phyloP scores from a whole-genome alignment of 257 asterid species.

The Rauvolfia tetraphylla region DNA sequence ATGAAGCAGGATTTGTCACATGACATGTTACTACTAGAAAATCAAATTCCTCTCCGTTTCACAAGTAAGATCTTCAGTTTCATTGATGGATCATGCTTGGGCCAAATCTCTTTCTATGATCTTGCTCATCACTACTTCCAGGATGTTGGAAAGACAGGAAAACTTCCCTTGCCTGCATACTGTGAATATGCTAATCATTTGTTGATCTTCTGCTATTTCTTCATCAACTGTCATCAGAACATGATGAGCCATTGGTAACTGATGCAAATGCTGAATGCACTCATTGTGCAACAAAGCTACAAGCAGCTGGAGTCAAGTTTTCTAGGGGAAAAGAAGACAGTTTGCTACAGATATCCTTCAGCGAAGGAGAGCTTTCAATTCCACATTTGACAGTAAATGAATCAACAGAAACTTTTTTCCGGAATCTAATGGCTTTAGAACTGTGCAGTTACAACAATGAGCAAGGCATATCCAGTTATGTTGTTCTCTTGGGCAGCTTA shows the following conservation, averaged over 20 bases:
- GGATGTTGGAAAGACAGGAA: constrained; percentile 16
- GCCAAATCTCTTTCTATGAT: constrained; percentile 8
- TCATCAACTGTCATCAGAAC: constrained; percentile 8
- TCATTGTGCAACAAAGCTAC: constrained; percentile 20
- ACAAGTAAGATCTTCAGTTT: neutral
- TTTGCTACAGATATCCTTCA: constrained; percentile 9
- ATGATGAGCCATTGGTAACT: neutral
- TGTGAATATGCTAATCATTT: constrained; percentile 17
- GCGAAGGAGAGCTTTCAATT: constrained; percentile 15
- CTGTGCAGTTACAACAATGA: neutral
- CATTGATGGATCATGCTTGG: neutral
- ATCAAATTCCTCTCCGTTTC: constrained; percentile 21
- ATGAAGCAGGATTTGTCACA: constrained; percentile 19
- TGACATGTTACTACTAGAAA: constrained; percentile 24
- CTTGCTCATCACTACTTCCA: constrained; percentile 22
- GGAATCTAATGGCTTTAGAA: neutral
- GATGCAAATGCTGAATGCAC: constrained; percentile 7
- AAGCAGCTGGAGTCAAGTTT: constrained; percentile 22
- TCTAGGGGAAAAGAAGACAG: neutral
- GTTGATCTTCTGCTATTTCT: constrained; percentile 20
- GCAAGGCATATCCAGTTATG: neutral
- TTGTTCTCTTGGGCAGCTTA: neutral
- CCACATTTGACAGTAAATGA: constrained; percentile 18
- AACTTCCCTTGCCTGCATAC: constrained; percentile 2
- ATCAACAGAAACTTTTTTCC: constrained; percentile 20